These are phyloP conservation scores for Cenchrus americanus DNA, from an alignment of 176 grass and related monocot genomes.

Conservation along the genomic window DNA sequence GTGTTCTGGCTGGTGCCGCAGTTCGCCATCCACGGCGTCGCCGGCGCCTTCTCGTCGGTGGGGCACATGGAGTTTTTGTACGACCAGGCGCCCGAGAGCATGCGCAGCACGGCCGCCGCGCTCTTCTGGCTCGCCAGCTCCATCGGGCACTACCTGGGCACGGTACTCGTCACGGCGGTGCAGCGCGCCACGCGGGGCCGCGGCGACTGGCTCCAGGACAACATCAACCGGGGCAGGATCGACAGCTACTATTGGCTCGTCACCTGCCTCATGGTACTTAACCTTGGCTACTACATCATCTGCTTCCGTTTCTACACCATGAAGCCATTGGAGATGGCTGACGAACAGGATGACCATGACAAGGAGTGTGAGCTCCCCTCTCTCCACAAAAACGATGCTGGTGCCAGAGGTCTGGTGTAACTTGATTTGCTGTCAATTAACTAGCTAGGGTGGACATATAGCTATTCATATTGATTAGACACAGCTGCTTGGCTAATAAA, in stretches of 20 bases:
- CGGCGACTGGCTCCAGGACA: slow-evolving; percentile 86
- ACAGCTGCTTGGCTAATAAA: not conserved
- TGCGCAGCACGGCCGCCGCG: slow-evolving; percentile 71
- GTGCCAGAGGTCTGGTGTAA: not conserved
- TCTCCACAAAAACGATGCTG: not conserved
- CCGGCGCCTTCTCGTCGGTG: slow-evolving; percentile 57
- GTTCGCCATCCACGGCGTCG: slow-evolving; percentile 68
- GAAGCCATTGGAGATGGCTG: slow-evolving; percentile 58
- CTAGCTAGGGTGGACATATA: not conserved
- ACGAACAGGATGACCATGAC: not conserved
- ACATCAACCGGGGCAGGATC: slow-evolving; percentile 74
- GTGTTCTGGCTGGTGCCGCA: slow-evolving; percentile 88
- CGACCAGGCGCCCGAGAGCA: slow-evolving; percentile 88
- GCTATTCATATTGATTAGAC: slow-evolving; percentile 5
- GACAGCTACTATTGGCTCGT: slow-evolving; percentile 86
- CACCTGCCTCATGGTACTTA: slow-evolving; percentile 64
- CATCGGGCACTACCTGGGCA: slow-evolving; percentile 69
- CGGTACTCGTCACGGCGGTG: slow-evolving; percentile 68
- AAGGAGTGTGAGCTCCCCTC: slow-evolving; percentile 37
- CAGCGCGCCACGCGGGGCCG: slow-evolving; percentile 50
- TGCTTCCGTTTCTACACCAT: slow-evolving; percentile 73
- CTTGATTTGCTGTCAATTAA: not conserved
- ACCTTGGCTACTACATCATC: slow-evolving; percentile 62
- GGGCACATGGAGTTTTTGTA: slow-evolving; percentile 89
- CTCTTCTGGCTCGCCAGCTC: slow-evolving; percentile 75